These are phyloP conservation scores for Anisogramma anomala DNA, from an alignment of 2,329 filamentous ascomycete species.

Conservation along the genomic window DNA sequence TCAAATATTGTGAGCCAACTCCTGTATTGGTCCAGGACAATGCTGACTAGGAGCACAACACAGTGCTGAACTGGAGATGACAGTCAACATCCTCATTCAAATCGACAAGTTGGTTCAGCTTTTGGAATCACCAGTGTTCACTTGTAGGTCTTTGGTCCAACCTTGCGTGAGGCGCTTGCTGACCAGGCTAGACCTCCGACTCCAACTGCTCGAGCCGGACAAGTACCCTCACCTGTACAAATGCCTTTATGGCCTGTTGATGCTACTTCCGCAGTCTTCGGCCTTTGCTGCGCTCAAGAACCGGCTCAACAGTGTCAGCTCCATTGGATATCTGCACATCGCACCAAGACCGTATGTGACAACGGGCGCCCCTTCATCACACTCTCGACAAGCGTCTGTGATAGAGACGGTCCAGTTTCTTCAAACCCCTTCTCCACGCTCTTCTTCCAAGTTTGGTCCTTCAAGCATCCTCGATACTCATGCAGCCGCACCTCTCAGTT, in stretches of 20 bases:
- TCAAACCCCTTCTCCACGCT: conserved; percentile 12
- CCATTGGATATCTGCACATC: conserved; percentile 88
- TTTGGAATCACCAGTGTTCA: conserved; percentile 94
- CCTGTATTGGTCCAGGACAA: background rate
- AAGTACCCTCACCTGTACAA: conserved; percentile 93
- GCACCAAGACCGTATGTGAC: conserved; percentile 61
- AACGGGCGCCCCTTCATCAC: conserved; percentile 21
- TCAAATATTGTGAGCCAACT: conserved; percentile 65
- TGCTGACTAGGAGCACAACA: conserved; percentile 15
- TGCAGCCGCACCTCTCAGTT: conserved; percentile 25
- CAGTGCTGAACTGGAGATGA: conserved; percentile 95
- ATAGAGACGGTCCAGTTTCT: conserved; percentile 22
- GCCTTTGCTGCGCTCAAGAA: conserved; percentile 96
- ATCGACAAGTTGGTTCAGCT: conserved; percentile 97
- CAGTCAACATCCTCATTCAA: conserved; percentile 95
- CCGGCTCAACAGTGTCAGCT: conserved; percentile 88
- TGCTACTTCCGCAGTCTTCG: conserved; percentile 96
- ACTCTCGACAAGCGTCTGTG: conserved; percentile 24
- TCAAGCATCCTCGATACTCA: conserved; percentile 23
- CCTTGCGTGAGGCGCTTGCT: background rate
- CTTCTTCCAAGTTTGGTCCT: conserved; percentile 12
- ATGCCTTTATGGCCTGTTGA: conserved; percentile 90
- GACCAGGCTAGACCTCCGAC: conserved; percentile 58
- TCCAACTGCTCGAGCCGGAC: conserved; percentile 91
- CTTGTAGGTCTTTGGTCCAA: conserved; percentile 50